Evolutionary conservation across 139 green algal genomes (phyloP), one percentile per base, ranked within the genome.

Genomic region (Tetradesmus obliquus): DNA sequence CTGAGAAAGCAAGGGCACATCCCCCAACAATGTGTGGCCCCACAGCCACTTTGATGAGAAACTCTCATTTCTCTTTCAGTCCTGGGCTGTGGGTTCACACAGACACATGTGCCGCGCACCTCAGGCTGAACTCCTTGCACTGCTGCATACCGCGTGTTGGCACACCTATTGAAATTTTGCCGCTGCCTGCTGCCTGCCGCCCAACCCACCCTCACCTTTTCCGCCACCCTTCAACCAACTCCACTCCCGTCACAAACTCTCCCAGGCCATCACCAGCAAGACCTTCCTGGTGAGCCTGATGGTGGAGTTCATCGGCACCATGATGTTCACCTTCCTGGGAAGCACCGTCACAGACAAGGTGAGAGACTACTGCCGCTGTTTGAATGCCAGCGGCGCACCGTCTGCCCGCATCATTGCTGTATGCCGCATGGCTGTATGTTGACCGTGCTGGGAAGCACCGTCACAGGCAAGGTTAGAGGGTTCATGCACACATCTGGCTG

Each of bases 221-320:
- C 17, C 3, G 5, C 17, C 66, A 24, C 66, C 2, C 57, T 9
- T 66, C 57, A 45, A 45, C 57, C 57, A 9, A 7, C 57, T 66
- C 57, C 57, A 7, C 9, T 72, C 66, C 15, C 66, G 3, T 24
- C 32, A 45, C 32, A 45, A 45, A 45, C 32, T 45, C 32, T 45
- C 32, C 15, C 66, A 91, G 87, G n/a, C 76, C 45, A 17, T 91
- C 57, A 84, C 55, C 15, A 87, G 76, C 76, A 91, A 91, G 88
- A 91, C 88, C 13, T 91, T 91, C 55, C 12, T 86, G 4, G 88
- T 91, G 74, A 85, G 62, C 53, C 57, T 91, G 88, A 45, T 91
- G 32, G 55, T 62, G 15, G 88, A 91, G 76, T 91, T 91, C 24
- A 79, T 91, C 69, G 88, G 86, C 32, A 83, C 71, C 13, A 90